phyloP scores from a whole-genome alignment of 108 stramenopile genomes.

The Cylindrotheca fusiformis region DNA sequence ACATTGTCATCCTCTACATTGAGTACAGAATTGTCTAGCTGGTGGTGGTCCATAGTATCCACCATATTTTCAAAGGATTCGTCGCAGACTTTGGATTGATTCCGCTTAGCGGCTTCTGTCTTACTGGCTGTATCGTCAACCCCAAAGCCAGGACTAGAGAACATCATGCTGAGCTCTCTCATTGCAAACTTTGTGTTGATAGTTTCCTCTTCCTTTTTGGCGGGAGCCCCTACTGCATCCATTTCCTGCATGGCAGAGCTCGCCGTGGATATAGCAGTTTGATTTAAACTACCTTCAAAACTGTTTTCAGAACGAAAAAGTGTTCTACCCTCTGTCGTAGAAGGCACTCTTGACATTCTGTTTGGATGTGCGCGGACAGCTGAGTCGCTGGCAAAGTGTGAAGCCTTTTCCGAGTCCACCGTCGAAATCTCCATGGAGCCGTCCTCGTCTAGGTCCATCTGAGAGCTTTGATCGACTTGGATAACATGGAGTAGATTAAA shows the following conservation, averaged over 20 bases:
- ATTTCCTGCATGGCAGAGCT: conserved; percentile 69
- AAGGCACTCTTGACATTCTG: neutral
- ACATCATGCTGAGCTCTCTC: conserved; percentile 86
- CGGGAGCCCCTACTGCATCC: conserved; percentile 36
- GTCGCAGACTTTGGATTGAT: conserved; percentile 9
- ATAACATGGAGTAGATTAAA: conserved; percentile 48
- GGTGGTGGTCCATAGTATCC: conserved; percentile 2
- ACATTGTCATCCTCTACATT: conserved; percentile 12
- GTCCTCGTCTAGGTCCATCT: conserved; percentile 59
- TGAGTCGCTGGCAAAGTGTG: conserved; percentile 21
- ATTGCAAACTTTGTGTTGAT: conserved; percentile 83
- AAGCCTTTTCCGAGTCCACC: conserved; percentile 15
- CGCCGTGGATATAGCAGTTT: conserved; percentile 52
- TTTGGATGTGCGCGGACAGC: conserved; percentile 5
- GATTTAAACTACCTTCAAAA: conserved; percentile 29
- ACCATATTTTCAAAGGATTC: conserved; percentile 22
- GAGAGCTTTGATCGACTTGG: conserved; percentile 30
- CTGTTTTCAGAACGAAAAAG: conserved; percentile 20
- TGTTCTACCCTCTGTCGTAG: neutral
- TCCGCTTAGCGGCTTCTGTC: conserved; percentile 4
- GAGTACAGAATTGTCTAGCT: conserved; percentile 25
- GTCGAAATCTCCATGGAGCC: conserved; percentile 23
- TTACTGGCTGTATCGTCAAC: conserved; percentile 22
- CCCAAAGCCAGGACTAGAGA: conserved; percentile 66
- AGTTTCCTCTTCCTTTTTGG: conserved; percentile 64